These are phyloP conservation scores for Coemansia sp. DNA, from an alignment of 192 early-diverging fungal species.

Conservation along the genomic window DNA sequence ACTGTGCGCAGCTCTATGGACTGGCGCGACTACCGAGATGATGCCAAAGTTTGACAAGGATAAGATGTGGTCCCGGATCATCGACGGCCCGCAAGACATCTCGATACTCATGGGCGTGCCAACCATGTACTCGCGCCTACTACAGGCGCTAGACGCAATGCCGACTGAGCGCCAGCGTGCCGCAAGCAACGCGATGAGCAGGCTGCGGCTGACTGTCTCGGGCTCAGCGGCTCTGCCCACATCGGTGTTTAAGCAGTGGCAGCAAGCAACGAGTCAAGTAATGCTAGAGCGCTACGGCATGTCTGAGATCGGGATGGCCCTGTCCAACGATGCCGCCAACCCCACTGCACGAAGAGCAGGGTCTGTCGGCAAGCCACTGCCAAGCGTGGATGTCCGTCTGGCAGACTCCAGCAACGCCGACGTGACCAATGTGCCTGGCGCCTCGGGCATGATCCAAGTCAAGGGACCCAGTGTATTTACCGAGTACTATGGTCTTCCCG, in stretches of 20 bases:
- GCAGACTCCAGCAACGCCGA: constrained; percentile 50
- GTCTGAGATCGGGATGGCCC: constrained; percentile 91
- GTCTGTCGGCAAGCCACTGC: constrained; percentile 75
- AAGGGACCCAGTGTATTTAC: constrained; percentile 74
- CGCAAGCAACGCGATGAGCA: constrained; percentile 56
- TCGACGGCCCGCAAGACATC: constrained; percentile 55
- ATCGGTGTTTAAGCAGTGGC: constrained; percentile 69
- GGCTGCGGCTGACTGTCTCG: constrained; percentile 75
- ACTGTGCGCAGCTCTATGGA: constrained; percentile 63
- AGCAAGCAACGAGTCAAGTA: constrained; percentile 66
- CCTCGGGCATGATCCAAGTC: constrained; percentile 71
- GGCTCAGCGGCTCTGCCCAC: constrained; percentile 77
- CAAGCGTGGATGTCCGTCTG: constrained; percentile 63
- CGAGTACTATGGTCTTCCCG: constrained; percentile 71
- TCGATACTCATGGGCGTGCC: constrained; percentile 89
- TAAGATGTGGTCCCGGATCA: constrained; percentile 66
- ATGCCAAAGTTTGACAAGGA: constrained; percentile 64
- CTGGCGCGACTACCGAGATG: constrained; percentile 79
- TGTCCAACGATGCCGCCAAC: constrained; percentile 57
- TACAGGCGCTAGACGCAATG: constrained; percentile 58
- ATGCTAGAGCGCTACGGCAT: constrained; percentile 88
- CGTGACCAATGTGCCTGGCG: constrained; percentile 53
- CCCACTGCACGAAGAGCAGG: constrained; percentile 47
- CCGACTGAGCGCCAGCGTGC: constrained; percentile 24
- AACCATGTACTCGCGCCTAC: constrained; percentile 80